phyloP scores from a whole-genome alignment of 208 protist species.

The Leishmania aethiopica region DNA sequence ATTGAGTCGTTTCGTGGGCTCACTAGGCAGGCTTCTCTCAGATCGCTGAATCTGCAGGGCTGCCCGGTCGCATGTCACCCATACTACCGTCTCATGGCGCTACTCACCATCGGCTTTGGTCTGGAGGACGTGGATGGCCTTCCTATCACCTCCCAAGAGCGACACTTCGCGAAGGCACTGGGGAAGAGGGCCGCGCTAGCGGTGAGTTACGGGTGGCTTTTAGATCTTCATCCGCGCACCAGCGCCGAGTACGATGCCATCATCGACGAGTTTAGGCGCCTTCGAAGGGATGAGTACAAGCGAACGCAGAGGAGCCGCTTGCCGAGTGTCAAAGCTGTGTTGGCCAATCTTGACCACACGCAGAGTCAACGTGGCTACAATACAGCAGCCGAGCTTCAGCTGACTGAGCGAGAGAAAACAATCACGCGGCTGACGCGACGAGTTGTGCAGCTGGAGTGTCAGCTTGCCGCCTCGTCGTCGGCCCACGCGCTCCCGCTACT shows the following conservation, averaged over 20 bases:
- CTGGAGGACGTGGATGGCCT: slow-evolving; percentile 60
- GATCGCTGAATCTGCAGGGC: slow-evolving; percentile 52
- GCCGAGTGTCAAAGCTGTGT: slow-evolving; percentile 3
- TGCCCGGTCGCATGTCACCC: slow-evolving; percentile 74
- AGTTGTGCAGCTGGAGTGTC: slow-evolving; percentile 25
- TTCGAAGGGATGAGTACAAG: slow-evolving; percentile 14
- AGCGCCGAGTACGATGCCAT: slow-evolving; percentile 49
- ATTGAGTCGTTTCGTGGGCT: slow-evolving; percentile 70
- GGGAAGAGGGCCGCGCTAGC: slow-evolving; percentile 60
- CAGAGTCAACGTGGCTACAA: slow-evolving; percentile 2
- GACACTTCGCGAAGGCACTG: slow-evolving; percentile 38
- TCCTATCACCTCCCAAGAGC: slow-evolving; percentile 53
- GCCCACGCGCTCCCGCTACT: slow-evolving; percentile 15
- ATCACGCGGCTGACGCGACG: slow-evolving; percentile 31
- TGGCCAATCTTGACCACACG: background rate
- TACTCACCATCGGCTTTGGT: slow-evolving; percentile 71
- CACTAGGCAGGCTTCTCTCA: slow-evolving; percentile 63
- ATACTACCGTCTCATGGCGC: slow-evolving; percentile 78
- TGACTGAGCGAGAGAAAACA: slow-evolving; percentile 16
- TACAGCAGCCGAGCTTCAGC: slow-evolving; percentile 7
- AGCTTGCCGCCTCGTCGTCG: slow-evolving; percentile 6
- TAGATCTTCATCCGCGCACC: slow-evolving; percentile 49
- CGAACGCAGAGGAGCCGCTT: background rate
- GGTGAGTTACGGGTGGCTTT: slow-evolving; percentile 80
- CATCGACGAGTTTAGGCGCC: slow-evolving; percentile 46